Evolutionary conservation across 179 eudicot species (phyloP).

Genomic region (Kewa caespitosa): DNA sequence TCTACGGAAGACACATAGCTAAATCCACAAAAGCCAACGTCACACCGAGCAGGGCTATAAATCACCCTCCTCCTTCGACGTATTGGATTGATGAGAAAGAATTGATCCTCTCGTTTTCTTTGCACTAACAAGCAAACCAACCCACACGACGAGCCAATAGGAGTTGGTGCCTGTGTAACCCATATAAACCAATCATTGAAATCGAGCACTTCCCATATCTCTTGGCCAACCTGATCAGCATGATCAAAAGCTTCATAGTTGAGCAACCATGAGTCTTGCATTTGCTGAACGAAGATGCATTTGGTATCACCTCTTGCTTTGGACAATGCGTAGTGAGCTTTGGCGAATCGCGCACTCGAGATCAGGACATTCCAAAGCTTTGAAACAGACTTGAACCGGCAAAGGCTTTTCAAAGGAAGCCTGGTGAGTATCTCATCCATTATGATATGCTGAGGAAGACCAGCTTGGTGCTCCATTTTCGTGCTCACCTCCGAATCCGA

Average conservation of each 20-base stretch:
- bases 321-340: neutral
- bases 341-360: neutral
- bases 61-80: neutral
- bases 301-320: neutral
- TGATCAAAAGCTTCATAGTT: slow-evolving; percentile 2
- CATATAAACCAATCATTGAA: neutral
- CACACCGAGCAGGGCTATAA: neutral
- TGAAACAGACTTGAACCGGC: slow-evolving; percentile 9
- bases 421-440: slow-evolving; percentile 4
- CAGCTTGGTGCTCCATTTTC: neutral
- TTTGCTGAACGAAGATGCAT: neutral
- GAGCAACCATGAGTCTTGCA: neutral
- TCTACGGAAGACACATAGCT: neutral
- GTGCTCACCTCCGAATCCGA: neutral
- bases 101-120: neutral
- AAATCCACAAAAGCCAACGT: neutral
- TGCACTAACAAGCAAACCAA: neutral
- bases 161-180: neutral
- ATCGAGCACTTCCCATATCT: neutral
- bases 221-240: neutral
- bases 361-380: neutral
- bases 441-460: neutral
- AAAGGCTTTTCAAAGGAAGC: slow-evolving; percentile 8
- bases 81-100: slow-evolving; percentile 1
- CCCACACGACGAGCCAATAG: slow-evolving; percentile 3